phyloP scores from a whole-genome alignment of 345 rosid species.

The Mercurialis annua region DNA sequence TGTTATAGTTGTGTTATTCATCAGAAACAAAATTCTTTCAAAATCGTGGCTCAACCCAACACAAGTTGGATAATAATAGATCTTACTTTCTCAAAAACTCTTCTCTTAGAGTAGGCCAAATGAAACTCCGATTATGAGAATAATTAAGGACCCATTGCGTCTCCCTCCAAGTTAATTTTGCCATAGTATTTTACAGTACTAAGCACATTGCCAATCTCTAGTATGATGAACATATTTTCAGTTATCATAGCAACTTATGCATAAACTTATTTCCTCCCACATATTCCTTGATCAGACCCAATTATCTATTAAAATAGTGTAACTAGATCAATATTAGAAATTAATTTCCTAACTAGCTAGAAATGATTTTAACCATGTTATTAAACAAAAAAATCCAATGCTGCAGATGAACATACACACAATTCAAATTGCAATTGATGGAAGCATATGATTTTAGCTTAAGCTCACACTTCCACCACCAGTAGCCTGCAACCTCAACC shows the following conservation, averaged over 20 bases:
- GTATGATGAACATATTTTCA: too few species aligned
- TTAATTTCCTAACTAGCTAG: neutral
- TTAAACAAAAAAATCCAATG: neutral
- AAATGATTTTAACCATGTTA: neutral
- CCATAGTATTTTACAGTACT: too few species aligned
- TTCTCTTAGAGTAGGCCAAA: neutral
- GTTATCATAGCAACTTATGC: too few species aligned
- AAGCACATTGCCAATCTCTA: too few species aligned
- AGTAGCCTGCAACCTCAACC: constrained; percentile 4
- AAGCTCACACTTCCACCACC: neutral
- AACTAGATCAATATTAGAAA: neutral
- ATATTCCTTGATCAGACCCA: too few species aligned
- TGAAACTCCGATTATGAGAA: neutral
- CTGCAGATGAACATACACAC: neutral
- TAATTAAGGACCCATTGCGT: too few species aligned
- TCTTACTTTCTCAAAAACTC: neutral
- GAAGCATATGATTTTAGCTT: neutral
- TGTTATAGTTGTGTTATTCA: neutral
- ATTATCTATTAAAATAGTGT: neutral
- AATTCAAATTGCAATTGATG: neutral
- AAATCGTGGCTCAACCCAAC: constrained; percentile 3
- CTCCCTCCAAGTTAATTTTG: too few species aligned
- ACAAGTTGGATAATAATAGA: neutral
- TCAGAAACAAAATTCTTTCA: neutral
- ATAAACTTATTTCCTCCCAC: too few species aligned